A percentile compares a stretch with the other conserved stretches of the same genome.
Conservation (phyloP, 768 basidiomycete species). For the Gloeostereum incarnatum region DNA sequence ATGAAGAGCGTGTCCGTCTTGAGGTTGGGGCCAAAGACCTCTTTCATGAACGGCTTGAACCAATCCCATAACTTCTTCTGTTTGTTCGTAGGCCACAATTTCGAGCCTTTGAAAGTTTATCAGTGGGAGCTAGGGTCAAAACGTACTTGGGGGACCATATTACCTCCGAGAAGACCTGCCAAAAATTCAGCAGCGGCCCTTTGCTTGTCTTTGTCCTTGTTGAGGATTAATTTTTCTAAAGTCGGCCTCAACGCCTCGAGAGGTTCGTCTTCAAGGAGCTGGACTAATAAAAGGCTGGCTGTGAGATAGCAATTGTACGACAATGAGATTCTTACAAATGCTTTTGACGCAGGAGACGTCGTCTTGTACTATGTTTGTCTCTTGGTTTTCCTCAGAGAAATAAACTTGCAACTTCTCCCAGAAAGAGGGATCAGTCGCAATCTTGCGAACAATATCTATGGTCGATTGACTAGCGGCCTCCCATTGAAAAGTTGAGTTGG, state of each 20-base stretch:
- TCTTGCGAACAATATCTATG: slow-evolving; percentile 37
- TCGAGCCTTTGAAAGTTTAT: slow-evolving; percentile 46
- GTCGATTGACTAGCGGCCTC: slow-evolving; percentile 42
- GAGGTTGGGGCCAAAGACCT: slow-evolving; percentile 60
- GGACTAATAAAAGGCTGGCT: slow-evolving; percentile 34
- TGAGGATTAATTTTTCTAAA: slow-evolving; percentile 50
- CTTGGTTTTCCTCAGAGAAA: slow-evolving; percentile 73
- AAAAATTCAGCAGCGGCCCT: slow-evolving; percentile 81
- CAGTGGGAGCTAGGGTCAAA: not conserved
- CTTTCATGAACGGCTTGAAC: slow-evolving; percentile 59
- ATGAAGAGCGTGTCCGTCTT: slow-evolving; percentile 75
- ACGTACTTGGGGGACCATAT: slow-evolving; percentile 1
- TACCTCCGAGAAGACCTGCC: slow-evolving; percentile 62
- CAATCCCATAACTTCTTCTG: slow-evolving; percentile 72
- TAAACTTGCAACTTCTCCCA: slow-evolving; percentile 64
- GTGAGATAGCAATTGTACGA: not conserved
- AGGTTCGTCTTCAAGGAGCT: slow-evolving; percentile 69
- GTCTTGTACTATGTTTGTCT: slow-evolving; percentile 54
- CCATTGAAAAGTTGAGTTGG: slow-evolving; percentile 51
- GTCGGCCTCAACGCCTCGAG: slow-evolving; percentile 53
- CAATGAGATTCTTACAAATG: slow-evolving; percentile 41
- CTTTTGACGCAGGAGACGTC: slow-evolving; percentile 68
- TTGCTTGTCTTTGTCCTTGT: slow-evolving; percentile 81
- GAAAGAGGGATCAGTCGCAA: slow-evolving; percentile 38
- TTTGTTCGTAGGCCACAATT: slow-evolving; percentile 76